Percentiles rank a stretch among this genome's conserved stretches.
Evolutionary conservation across 805 yeast genomes (phyloP).

Genomic region (Priceomyces haplophilus): DNA sequence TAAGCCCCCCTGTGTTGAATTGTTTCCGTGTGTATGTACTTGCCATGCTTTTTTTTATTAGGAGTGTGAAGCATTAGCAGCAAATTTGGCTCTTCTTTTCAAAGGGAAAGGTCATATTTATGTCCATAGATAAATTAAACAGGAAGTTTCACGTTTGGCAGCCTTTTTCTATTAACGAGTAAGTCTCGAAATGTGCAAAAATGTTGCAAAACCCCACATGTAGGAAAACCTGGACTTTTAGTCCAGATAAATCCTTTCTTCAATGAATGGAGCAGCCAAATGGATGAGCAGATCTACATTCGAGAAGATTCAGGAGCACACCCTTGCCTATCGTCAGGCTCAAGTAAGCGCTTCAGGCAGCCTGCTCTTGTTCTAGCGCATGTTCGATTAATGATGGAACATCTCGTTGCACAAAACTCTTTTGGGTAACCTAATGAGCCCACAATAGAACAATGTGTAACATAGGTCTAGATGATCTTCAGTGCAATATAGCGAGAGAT

Average conservation of each 20-base stretch:
- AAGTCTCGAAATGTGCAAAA: constrained; percentile 1
- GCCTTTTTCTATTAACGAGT: neutral
- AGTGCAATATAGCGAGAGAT: too few relatives aligned
- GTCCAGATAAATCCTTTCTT: too few relatives aligned
- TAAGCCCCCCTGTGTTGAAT: neutral
- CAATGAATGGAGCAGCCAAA: too few relatives aligned
- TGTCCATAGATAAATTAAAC: neutral
- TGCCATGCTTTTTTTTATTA: neutral
- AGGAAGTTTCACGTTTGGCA: neutral
- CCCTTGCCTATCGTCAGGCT: too few relatives aligned
- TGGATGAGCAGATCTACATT: too few relatives aligned
- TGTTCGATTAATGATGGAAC: too few relatives aligned
- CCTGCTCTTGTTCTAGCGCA: too few relatives aligned
- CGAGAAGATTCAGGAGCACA: too few relatives aligned
- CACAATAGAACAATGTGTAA: neutral
- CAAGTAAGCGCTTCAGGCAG: too few relatives aligned
- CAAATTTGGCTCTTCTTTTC: neutral
- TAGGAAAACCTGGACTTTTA: too few relatives aligned
- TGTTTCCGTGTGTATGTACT: neutral
- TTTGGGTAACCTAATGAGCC: neutral
- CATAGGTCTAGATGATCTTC: neutral
- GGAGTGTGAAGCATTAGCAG: neutral
- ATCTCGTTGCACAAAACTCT: neutral
- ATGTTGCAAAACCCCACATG: neutral
- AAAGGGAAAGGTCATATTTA: neutral